Percentiles rank a stretch among this genome's conserved stretches.
Conservation (phyloP, 148 eudicot genomes). For the Nepenthes mirabilis region DNA sequence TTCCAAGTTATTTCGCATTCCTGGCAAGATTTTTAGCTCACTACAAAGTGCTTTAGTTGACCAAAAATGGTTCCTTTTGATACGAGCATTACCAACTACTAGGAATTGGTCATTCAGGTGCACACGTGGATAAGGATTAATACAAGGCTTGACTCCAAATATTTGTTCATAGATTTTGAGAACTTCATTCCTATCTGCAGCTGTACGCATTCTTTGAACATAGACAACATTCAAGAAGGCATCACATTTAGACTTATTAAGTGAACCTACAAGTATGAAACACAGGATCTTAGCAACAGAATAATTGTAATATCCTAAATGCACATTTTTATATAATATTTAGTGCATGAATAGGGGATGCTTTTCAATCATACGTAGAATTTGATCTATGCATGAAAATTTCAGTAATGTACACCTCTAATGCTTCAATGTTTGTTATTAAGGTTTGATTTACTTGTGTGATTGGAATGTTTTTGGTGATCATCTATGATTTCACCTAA, state of each 20-base stretch:
- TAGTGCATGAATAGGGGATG: too few relatives aligned
- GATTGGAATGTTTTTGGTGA: too few relatives aligned
- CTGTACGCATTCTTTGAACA: conserved; percentile 90
- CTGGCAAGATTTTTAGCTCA: conserved; percentile 66
- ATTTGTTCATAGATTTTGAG: conserved; percentile 53
- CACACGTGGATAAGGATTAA: conserved; percentile 63
- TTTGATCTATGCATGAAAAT: too few relatives aligned
- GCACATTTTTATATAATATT: too few relatives aligned
- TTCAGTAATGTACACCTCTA: too few relatives aligned
- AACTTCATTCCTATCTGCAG: conserved; percentile 62
- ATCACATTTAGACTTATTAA: conserved; percentile 34
- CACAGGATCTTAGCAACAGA: conserved; percentile 2
- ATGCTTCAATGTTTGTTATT: too few relatives aligned
- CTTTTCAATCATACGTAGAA: too few relatives aligned
- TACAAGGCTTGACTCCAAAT: conserved; percentile 42
- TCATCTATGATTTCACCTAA: too few relatives aligned
- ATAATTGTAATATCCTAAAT: not conserved
- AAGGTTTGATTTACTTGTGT: too few relatives aligned
- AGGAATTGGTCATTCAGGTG: conserved; percentile 48
- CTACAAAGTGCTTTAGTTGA: conserved; percentile 23
- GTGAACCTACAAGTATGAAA: conserved; percentile 38
- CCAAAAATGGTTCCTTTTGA: conserved; percentile 39
- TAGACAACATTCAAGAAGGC: conserved; percentile 71
- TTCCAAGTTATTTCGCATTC: conserved; percentile 58
- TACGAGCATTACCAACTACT: conserved; percentile 39